Percentiles rank a stretch among this genome's conserved stretches.
Conservation (phyloP, 177 flowering plant species). For the Vitis hybrid region DNA sequence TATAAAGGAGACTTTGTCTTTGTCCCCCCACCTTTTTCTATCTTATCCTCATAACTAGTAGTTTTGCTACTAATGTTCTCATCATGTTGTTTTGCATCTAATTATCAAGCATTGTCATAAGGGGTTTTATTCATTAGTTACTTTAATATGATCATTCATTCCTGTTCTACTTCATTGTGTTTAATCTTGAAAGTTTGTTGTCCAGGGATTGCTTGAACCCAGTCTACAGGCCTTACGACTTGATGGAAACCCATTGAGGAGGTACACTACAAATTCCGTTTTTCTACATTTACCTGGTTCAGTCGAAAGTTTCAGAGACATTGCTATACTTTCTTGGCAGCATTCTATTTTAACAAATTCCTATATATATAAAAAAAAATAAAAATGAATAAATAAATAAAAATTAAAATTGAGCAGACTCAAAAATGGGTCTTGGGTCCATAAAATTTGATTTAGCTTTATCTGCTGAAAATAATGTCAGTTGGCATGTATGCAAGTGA, state of each 20-base stretch:
- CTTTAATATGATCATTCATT: no score
- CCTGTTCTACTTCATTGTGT: neutral
- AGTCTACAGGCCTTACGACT: constrained; percentile 80
- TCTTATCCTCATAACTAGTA: no score
- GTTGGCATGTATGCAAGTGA: neutral
- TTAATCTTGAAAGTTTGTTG: constrained; percentile 9
- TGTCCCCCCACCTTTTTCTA: no score
- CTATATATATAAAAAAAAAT: no score
- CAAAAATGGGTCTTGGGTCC: neutral
- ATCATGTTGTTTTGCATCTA: no score
- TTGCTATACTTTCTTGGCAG: neutral
- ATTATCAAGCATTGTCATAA: no score
- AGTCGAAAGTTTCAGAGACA: neutral
- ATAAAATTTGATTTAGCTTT: neutral
- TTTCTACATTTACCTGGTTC: neutral
- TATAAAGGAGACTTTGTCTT: no score
- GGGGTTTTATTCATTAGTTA: no score
- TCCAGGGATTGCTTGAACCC: constrained; percentile 86
- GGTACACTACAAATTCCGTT: constrained; percentile 40
- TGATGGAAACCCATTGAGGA: constrained; percentile 92
- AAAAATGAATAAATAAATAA: no score
- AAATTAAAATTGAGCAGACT: neutral
- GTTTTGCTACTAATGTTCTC: no score
- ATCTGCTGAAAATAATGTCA: neutral
- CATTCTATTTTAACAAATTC: no score